Conservation (phyloP, 192 early-diverging fungal species). For the Podila horticola region DNA sequence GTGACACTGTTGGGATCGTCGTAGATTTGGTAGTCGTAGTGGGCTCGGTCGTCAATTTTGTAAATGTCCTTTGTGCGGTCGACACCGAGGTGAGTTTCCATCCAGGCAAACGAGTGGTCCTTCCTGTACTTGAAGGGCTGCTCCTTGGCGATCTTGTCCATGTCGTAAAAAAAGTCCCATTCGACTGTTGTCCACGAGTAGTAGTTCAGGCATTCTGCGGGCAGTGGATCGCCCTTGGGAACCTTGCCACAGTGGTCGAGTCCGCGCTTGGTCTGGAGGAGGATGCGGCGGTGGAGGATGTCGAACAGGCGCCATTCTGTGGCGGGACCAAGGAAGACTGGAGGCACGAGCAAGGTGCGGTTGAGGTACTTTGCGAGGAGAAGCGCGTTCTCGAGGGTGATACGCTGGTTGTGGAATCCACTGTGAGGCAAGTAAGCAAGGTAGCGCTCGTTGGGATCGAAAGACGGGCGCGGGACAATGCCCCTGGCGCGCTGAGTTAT, state of each 20-base stretch:
- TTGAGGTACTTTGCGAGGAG: constrained; percentile 64
- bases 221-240: constrained; percentile 50
- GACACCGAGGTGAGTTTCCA: constrained; percentile 54
- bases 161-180: constrained; percentile 66
- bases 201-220: constrained; percentile 67
- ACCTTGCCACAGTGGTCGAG: constrained; percentile 60
- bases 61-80: constrained; percentile 55
- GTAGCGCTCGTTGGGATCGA: constrained; percentile 53
- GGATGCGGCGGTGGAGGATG: constrained; percentile 59
- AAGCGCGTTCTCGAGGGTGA: constrained; percentile 64
- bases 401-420: constrained; percentile 68
- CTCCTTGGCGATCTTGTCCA: constrained; percentile 46
- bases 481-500: constrained; percentile 11
- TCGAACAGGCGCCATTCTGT: constrained; percentile 62
- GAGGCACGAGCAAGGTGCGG: constrained; percentile 62
- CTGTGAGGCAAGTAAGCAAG: constrained; percentile 65
- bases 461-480: constrained; percentile 20
- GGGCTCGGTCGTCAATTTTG: constrained; percentile 53
- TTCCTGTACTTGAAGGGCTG: constrained; percentile 52
- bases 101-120: constrained; percentile 64
- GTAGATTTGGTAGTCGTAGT: constrained; percentile 67
- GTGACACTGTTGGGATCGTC: constrained; percentile 56
- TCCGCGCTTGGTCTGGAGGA: constrained; percentile 63
- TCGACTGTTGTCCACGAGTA: constrained; percentile 63
- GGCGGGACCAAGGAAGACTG: constrained; percentile 60